These are phyloP conservation scores for Scleroderma citrinum DNA, from an alignment of 768 basidiomycete genomes.

Conservation along the genomic window DNA sequence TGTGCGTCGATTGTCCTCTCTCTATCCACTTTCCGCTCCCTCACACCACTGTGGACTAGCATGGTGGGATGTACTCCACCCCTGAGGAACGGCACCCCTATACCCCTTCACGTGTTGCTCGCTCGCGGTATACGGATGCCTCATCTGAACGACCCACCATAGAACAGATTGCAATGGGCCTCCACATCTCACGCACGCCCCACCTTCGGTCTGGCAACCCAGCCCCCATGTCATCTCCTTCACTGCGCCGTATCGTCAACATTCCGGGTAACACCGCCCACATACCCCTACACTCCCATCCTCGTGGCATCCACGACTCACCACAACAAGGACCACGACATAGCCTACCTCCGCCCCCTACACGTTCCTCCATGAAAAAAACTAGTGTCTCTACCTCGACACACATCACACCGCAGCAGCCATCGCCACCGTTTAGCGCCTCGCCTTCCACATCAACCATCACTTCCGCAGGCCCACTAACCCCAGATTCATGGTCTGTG, in stretches of 20 bases:
- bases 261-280: slow-evolving; percentile 22
- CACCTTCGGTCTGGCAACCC: slow-evolving; percentile 45
- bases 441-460: slow-evolving; percentile 31
- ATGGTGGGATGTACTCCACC: slow-evolving; percentile 36
- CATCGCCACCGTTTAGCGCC: slow-evolving; percentile 6
- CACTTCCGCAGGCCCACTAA: slow-evolving; percentile 26
- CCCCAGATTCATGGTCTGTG: slow-evolving; percentile 24
- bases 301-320: slow-evolving; percentile 22
- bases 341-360: slow-evolving; percentile 48
- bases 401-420: slow-evolving; percentile 16
- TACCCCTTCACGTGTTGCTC: slow-evolving; percentile 29
- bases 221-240: slow-evolving; percentile 11
- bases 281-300: slow-evolving; percentile 17
- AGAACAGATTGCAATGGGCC: slow-evolving; percentile 76
- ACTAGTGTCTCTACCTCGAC: slow-evolving; percentile 24
- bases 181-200: slow-evolving; percentile 72
- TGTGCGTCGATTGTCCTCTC: slow-evolving; percentile 18
- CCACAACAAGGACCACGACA: slow-evolving; percentile 13
- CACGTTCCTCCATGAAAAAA: slow-evolving; percentile 64
- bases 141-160: slow-evolving; percentile 51
- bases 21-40: not conserved
- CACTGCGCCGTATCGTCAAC: slow-evolving; percentile 14
- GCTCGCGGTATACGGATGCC: slow-evolving; percentile 35
- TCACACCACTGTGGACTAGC: slow-evolving; percentile 12
- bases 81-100: slow-evolving; percentile 33